phyloP scores from a whole-genome alignment of 495 filamentous ascomycete genomes.

The Jackrogersella multiformis region DNA sequence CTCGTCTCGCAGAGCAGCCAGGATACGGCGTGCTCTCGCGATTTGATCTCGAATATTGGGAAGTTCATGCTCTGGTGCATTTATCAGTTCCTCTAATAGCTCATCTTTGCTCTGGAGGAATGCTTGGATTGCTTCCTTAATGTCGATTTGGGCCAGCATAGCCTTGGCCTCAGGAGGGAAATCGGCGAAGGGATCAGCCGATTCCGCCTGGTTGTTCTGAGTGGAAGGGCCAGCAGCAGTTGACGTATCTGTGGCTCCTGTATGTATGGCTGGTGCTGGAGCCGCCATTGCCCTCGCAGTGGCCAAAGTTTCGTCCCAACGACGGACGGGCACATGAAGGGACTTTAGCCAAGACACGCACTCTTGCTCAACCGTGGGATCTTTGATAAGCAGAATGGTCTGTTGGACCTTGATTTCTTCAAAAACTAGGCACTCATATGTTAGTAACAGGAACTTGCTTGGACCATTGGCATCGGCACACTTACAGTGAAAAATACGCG shows the following conservation, averaged over 20 bases:
- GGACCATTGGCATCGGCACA: neutral
- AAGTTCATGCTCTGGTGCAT: too few species aligned
- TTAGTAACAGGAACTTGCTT: constrained; percentile 8
- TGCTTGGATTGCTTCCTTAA: too few species aligned
- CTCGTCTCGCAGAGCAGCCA: too few species aligned
- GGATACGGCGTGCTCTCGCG: too few species aligned
- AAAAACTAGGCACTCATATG: constrained; percentile 30
- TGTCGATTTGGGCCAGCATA: too few species aligned
- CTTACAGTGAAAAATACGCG: constrained; percentile 27
- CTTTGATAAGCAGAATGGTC: constrained; percentile 20
- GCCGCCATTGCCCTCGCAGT: neutral
- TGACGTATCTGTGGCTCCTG: too few species aligned
- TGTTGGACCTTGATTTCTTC: constrained; percentile 25
- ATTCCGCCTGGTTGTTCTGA: too few species aligned
- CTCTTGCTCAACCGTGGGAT: constrained; percentile 3
- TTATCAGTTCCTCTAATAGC: too few species aligned
- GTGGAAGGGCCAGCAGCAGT: too few species aligned
- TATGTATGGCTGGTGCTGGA: neutral
- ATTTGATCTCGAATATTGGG: too few species aligned
- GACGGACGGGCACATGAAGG: constrained; percentile 26
- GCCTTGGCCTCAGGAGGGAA: too few species aligned
- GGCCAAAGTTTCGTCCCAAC: neutral
- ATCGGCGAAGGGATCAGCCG: neutral
- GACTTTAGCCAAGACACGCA: constrained; percentile 30
- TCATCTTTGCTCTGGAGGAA: too few species aligned